Evolutionary conservation across 1,284 basidiomycete species (phyloP), one percentile per base, ranked within the genome.

Genomic region (Bondarzewia mesenterica): DNA sequence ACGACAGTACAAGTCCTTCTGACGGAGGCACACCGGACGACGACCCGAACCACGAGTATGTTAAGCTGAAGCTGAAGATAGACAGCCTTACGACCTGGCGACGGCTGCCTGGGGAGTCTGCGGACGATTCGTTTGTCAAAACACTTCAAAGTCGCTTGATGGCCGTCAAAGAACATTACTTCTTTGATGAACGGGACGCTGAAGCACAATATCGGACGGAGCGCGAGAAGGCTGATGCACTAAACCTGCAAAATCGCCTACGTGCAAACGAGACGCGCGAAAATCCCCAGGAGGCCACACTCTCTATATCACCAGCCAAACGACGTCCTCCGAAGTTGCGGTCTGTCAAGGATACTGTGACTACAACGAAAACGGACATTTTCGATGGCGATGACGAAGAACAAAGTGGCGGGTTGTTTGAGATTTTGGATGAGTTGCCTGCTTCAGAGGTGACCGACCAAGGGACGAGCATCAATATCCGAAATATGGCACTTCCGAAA

Each of bases 401-500:
- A 25, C 74, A 71, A 7, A 70, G 71, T 21, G 80, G 73, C 6
- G 88, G 86, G 7, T 61, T 97, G 42, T 80, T 97, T 54, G 85
- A 80, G 44, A 70, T 95, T 52, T 73, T 98, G 35, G 88, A 96
- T 42, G 78, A 78, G 48, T 72, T 81, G 54, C 75, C 82, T 5
- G 63, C 71, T 1, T 73, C 71, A 18, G 72, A 77, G 51, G 70
- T 72, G 2, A 75, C 72, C 20, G 63, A 70, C 7, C 60, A 71
- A 44, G 89, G 85, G 23, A 74, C 71, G 2, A 74, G 72, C 3
- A 70, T 93, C 44, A 66, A 60, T 16, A 64, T 93, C 39, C 82
- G 84, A 18, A 80, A 92, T 51, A 85, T 96, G 82, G 66, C 75
- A 12, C 72, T 88, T 35, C 88, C 89, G 1, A 95, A 89, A 64